Evolutionary conservation across 225 moss, liverwort and hornwort species (phyloP), one percentile per base, ranked within the genome.

Genomic region (Sphagnum tenellum): DNA sequence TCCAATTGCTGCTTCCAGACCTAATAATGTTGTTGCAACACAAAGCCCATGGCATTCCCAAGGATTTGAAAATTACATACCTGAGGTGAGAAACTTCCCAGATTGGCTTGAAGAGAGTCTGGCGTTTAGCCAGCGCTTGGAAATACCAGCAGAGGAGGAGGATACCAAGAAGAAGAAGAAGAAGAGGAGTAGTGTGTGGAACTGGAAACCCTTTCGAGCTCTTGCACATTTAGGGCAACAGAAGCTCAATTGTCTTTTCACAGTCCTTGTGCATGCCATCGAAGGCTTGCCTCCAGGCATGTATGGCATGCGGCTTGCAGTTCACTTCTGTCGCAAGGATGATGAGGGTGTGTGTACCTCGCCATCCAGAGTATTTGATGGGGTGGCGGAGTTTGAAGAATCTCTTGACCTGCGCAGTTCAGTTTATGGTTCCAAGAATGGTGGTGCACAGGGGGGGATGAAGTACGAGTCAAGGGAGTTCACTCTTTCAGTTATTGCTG

Each of bases 171-270:
- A 29, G 29, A 29, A 29, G 29, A 29, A 29, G 29, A 29, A 29
- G 29, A 98, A 92, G 83, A 94, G 89, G 82, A 87, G 76, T 61
- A 89, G 94, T 69, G 62, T 90, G 55, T 90, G 94, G 94, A 90
- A 89, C 54, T 94, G 94, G 94, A 87, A 90, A 65, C 94, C 94
- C 3, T 94, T 94, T 67, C 82, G 85, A 47, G 90, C 81, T 45
- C 81, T 94, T 44, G 82, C 90, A 29, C 94, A 89, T 58, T 87
- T 94, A 9, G 85, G 80, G 4, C 90, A 90, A 60, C 84, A 82
- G 56, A 77, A 85, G 48, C 79, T 89, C 71, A 85, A 87, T 73
- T 94, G 94, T 73, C 68, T 83, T 67, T 94, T 94, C 72, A 89
- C 85, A 1, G 77, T 90, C 14, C 89, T 87, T 70, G 80, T 94